Base-by-base conservation (phyloP, 805 yeast genomes). In the Wickerhamiella lipophila region DNA sequence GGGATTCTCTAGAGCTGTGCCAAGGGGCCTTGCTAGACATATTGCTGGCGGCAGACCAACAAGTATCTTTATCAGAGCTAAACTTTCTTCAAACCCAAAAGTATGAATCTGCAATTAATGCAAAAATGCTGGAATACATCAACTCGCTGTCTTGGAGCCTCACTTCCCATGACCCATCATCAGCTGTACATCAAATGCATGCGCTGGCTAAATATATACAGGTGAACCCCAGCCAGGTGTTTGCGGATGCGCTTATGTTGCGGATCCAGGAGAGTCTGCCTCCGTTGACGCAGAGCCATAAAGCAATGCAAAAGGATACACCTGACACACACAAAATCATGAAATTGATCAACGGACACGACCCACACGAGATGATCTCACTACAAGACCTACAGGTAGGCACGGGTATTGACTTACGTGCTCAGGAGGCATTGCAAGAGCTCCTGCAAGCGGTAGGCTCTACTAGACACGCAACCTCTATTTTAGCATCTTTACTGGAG, bases 381-480 rank as follows among this genome's bases (percentile, higher is more conserved):
- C 21, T 49, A 3, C 39, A 15, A 2, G 26, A 42, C 15, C 11
- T 49, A 5, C 30, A 43, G 16, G 41, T 49, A 2, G 19, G 34
- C 3, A 23, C 35, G 1, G 21, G 36, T 4, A n/a, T 42, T 2
- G 27, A 38, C 21, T 16, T n/a, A 3, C 6, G 2, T 3, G 13
- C 15, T 5, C 40, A 42, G 29, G 7, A 12, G 3, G 44, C 49
- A 2, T 26, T 54, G 4, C 42, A 18, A 6, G 11, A 25, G 1
- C 23, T 55, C 12, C 36, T 56, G 4, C 9, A 23, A 7, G 34
- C 36, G 13, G 29, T 54, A 2, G 58, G 56, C 4, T 6, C 22
- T n/a, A 34, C 35, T 2, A 18, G n/a, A 0, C 22, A 41, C 8
- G 47, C 38, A 1, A 3, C 15, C 8, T 26, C 26, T 19, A 19